Evolutionary conservation across 208 protist species (phyloP), one percentile per base, ranked within the genome.

Genomic region (Trypanosoma boissoni): DNA sequence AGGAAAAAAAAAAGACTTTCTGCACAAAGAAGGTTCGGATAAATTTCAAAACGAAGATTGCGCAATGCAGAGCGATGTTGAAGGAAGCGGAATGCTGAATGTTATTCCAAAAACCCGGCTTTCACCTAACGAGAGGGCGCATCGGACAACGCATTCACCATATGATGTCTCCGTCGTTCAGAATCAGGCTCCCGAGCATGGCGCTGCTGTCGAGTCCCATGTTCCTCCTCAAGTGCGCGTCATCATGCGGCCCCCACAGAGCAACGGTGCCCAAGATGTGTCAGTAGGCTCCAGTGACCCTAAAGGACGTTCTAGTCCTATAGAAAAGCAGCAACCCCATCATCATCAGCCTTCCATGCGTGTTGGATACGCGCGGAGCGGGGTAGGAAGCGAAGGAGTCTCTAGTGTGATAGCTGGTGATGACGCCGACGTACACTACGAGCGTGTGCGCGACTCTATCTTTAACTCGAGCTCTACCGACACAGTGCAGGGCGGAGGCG

Each of bases 91-190:
- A 23, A 14, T 27, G 23, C 27, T 65, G 18, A 65, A 65, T 49
- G 48, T 65, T 26, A 65, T 65, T 16, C 7, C 36, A 6, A 65
- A 65, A 37, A 49, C 56, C 20, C 59, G 59, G 26, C 32, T 16
- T 18, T 42, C 46, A 32, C 48, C 59, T 21, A 57, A 46, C 21
- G 2, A 26, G 21, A n/a, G 44, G 14, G 12, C 20, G 0, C 2
- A 34, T n/a, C 34, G 34, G 6, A 39, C 12, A 39, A 39, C 34
- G 6, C 34, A 39, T 12, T 39, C 34, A 39, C 34, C 34, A 6
- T 39, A 39, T 39, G 34, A 39, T 12, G 12, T 12, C 12, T 39
- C 34, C 8, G 34, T 39, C 8, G 12, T 39, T 39, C 34, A 39
- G 34, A 16, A 6, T 6, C 12, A 12, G 8, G 12, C 34, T 12